phyloP scores from a whole-genome alignment of 805 yeast species.

The Zygosaccharomyces gambellarensis region DNA sequence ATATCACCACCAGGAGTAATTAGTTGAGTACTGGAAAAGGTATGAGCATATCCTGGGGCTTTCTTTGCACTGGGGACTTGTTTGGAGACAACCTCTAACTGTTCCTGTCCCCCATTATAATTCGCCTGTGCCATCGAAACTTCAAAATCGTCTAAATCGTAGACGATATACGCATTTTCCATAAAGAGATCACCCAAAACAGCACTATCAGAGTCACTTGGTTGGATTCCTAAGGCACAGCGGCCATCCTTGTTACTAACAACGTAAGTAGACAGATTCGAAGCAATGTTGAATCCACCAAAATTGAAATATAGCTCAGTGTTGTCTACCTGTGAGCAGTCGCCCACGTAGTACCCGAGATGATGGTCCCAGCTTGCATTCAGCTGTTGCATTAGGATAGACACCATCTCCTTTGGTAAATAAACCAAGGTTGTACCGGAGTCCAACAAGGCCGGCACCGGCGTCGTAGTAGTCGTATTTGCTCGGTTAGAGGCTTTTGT shows the following conservation, averaged over 20 bases:
- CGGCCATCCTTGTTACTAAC: conserved; percentile 25
- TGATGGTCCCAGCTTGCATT: conserved; percentile 38
- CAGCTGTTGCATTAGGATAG: conserved; percentile 34
- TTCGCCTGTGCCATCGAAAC: conserved; percentile 44
- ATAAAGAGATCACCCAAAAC: conserved; percentile 53
- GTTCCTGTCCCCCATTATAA: conserved; percentile 24
- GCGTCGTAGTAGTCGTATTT: conserved; percentile 26
- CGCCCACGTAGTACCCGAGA: conserved; percentile 40
- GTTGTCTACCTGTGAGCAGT: conserved; percentile 36
- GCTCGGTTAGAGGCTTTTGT: conserved; percentile 21
- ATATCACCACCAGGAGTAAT: conserved; percentile 28
- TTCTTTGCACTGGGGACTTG: conserved; percentile 48
- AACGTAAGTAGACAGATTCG: conserved; percentile 40
- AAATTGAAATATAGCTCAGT: conserved; percentile 42
- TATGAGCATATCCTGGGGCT: conserved; percentile 43
- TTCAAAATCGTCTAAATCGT: conserved; percentile 44
- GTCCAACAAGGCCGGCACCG: conserved; percentile 39
- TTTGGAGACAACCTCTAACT: conserved; percentile 43
- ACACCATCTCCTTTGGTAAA: conserved; percentile 37
- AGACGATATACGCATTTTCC: conserved; percentile 49
- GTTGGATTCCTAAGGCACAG: conserved; percentile 43
- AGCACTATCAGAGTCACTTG: conserved; percentile 31
- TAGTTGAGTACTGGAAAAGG: conserved; percentile 29
- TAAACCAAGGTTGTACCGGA: conserved; percentile 42
- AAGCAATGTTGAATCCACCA: conserved; percentile 48